Evolutionary conservation across 2,329 filamentous ascomycete genomes (phyloP).

Genomic region (Pseudogymnoascus sp.): DNA sequence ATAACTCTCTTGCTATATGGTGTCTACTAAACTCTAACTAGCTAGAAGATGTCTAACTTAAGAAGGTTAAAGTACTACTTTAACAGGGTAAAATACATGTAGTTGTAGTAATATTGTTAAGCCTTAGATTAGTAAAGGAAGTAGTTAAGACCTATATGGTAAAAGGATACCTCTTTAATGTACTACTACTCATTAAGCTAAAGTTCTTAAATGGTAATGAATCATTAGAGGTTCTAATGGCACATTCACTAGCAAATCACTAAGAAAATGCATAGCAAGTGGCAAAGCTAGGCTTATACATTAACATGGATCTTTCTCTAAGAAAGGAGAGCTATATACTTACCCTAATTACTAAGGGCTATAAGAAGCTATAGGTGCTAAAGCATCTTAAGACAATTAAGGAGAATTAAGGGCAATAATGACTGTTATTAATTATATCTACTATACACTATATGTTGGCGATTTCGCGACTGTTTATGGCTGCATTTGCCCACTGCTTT

Average conservation of each 20-base stretch:
- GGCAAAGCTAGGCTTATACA: not conserved
- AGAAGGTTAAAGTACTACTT: not conserved
- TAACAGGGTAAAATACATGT: not conserved
- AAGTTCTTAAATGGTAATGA: not conserved
- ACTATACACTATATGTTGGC: not conserved
- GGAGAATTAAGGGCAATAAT: not conserved
- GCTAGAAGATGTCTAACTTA: not conserved
- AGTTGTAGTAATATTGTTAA: not conserved
- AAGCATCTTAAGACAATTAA: not conserved
- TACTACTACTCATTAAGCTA: not conserved
- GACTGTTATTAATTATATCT: not conserved
- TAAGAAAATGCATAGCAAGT: not conserved
- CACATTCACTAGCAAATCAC: not conserved
- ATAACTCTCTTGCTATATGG: not conserved
- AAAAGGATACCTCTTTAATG: not conserved
- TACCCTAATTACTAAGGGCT: not conserved
- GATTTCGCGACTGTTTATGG: not conserved
- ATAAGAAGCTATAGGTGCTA: not conserved
- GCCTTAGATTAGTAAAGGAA: not conserved
- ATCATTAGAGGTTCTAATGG: not conserved
- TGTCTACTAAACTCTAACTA: not conserved
- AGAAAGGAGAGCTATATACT: not conserved
- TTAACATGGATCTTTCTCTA: not conserved
- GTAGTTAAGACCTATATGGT: not conserved
- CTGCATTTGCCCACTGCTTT: not conserved